Evolutionary conservation across 169 alveolate species (phyloP), one percentile per base, ranked within the genome.

Genomic region (Fabrea salina): DNA sequence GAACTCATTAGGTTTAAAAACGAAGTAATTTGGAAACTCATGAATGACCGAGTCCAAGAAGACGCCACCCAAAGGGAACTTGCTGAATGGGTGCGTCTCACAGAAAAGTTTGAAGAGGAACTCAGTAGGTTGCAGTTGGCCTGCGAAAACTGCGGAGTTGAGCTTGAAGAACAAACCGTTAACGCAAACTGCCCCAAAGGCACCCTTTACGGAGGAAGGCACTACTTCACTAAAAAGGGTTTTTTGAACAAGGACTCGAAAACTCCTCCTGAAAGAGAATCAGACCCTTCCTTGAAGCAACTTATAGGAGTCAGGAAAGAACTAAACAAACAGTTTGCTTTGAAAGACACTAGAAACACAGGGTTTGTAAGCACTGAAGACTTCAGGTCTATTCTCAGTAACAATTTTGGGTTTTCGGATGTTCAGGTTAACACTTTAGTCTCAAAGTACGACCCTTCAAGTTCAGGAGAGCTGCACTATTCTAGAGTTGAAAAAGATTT

Each of bases 61-160:
- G 33, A n/a, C 13, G n/a, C 66, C 47, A 33, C 54, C 11, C 35
- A 47, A 32, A 19, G 33, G 35, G 80, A 72, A 53, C 54, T 72
- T 13, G 47, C 67, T 2, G 80, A 72, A 33, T 72, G 80, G 49
- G 80, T 70, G 2, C n/a, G 54, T 19, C 80, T 72, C 47, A 51
- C 80, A 11, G 80, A 72, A 32, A 50, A 72, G 35, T 72, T 16
- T 22, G 8, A 67, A 2, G 56, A 72, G 37, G 66, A 44, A 30
- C 44, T 72, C 0, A 25, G 33, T 1, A 72, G 27, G 35, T 32
- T 72, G n/a, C 13, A 72, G 19, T 7, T 72, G 27, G n/a, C 19
- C 11, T 72, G 80, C 50, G 47, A 50, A 30, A 50, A 72, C 71
- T 72, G 80, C 50, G 25, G 35, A 13, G 25, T 27, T 32, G 16